Percentiles rank a stretch among this genome's conserved stretches.
phyloP scores from a whole-genome alignment of 345 rosid genomes.

The Kernera saxatilis region DNA sequence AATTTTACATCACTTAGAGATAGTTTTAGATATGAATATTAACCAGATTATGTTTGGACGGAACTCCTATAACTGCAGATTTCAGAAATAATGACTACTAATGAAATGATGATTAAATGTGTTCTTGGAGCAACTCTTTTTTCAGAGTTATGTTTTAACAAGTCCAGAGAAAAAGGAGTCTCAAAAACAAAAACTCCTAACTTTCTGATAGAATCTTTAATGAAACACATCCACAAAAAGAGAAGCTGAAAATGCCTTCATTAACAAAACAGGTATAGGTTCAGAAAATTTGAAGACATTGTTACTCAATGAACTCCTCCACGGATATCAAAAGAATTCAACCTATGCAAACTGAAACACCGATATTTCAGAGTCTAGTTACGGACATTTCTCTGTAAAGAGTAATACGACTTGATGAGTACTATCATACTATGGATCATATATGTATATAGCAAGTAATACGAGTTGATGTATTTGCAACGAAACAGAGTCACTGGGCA shows the following conservation, averaged over 20 bases:
- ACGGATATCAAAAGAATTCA: neutral
- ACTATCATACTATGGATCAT: too few species aligned
- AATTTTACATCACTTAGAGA: too few species aligned
- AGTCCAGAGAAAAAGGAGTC: neutral
- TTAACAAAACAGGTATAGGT: neutral
- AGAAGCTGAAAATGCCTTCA: neutral
- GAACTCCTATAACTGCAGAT: neutral
- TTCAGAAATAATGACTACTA: neutral
- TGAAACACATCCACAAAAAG: neutral
- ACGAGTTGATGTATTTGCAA: neutral
- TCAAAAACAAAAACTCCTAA: neutral
- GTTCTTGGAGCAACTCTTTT: neutral
- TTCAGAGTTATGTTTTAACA: neutral
- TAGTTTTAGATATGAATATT: too few species aligned
- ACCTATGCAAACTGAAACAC: neutral
- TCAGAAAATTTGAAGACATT: neutral
- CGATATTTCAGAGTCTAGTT: neutral
- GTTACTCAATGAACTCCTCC: neutral
- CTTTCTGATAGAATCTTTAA: neutral
- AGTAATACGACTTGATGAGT: too few species aligned
- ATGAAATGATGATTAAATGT: neutral
- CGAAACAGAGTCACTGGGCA: neutral
- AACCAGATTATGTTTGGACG: neutral
- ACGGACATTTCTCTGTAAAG: neutral
- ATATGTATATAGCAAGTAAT: neutral